Evolutionary conservation across 1,284 basidiomycete genomes (phyloP).

Genomic region (Tylopilus orsonianus): DNA sequence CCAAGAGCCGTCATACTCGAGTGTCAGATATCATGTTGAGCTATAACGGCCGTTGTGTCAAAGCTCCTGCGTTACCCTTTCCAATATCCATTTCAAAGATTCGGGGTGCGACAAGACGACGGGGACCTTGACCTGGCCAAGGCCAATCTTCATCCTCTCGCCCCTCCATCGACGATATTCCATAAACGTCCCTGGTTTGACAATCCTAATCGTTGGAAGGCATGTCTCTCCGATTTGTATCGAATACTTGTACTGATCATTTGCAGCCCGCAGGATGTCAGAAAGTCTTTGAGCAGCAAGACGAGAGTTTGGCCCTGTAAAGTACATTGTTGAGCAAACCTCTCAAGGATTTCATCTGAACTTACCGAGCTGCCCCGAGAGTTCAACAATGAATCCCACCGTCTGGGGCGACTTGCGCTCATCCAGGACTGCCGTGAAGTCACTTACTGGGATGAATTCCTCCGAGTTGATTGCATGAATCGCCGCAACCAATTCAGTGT

Average conservation of each 20-base stretch:
- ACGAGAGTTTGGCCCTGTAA: constrained; percentile 8
- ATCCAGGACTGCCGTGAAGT: too few species aligned
- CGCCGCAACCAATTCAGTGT: constrained; percentile 8
- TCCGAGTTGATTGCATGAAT: constrained; percentile 6
- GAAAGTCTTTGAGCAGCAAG: constrained; percentile 3
- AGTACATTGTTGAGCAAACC: neutral
- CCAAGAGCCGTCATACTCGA: too few species aligned
- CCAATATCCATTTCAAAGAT: constrained; percentile 12
- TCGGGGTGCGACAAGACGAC: constrained; percentile 10
- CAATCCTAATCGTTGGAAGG: constrained; percentile 7
- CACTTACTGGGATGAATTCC: neutral
- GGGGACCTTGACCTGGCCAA: constrained; percentile 19
- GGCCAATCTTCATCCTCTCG: constrained; percentile 9
- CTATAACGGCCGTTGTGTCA: too few species aligned
- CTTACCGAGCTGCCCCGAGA: constrained; percentile 4
- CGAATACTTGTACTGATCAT: neutral
- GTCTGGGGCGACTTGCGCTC: constrained; percentile 9
- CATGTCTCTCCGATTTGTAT: constrained; percentile 2
- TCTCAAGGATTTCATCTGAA: neutral
- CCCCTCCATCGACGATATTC: constrained; percentile 18
- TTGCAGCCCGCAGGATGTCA: constrained; percentile 8
- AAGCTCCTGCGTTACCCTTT: constrained; percentile 7
- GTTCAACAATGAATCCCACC: constrained; percentile 18
- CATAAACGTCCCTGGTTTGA: constrained; percentile 14
- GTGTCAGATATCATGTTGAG: too few species aligned